A percentile compares a stretch with the other conserved stretches of the same genome.
phyloP scores from a whole-genome alignment of 1,139 yeast species.

The Candida glucosophila region DNA sequence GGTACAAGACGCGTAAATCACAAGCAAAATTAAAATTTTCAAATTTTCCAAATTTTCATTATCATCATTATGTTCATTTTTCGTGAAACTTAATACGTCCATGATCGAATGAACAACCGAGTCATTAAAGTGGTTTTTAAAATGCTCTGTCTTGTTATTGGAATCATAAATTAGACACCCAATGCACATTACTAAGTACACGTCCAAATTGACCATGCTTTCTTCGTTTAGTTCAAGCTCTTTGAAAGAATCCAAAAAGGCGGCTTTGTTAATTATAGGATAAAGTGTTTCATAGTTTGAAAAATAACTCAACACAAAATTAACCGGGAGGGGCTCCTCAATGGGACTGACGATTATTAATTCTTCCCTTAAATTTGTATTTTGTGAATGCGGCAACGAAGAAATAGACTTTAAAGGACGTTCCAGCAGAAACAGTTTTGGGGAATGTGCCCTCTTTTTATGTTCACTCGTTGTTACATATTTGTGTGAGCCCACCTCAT shows the following conservation, averaged over 20 bases:
- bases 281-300: conserved; percentile 28
- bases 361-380: conserved; percentile 24
- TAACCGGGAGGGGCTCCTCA: conserved; percentile 18
- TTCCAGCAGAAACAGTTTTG: neutral
- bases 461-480: neutral
- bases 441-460: neutral
- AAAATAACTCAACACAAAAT: conserved; percentile 26
- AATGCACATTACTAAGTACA: conserved; percentile 29
- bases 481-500: neutral
- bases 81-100: conserved; percentile 24
- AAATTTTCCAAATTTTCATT: conserved; percentile 14
- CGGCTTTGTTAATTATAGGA: conserved; percentile 24
- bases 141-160: conserved; percentile 14
- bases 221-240: conserved; percentile 25
- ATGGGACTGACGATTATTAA: conserved; percentile 28
- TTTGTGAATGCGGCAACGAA: too few species aligned
- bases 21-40: conserved; percentile 21
- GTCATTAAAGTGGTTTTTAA: conserved; percentile 22
- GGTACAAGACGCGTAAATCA: conserved; percentile 22
- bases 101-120: conserved; percentile 23
- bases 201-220: conserved; percentile 28
- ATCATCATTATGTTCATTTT: conserved; percentile 8
- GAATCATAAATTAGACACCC: conserved; percentile 33
- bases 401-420: too few species aligned
- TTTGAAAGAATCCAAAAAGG: conserved; percentile 13